Base-by-base conservation (phyloP, 805 yeast species). In the Tetrapisispora fleetii region DNA sequence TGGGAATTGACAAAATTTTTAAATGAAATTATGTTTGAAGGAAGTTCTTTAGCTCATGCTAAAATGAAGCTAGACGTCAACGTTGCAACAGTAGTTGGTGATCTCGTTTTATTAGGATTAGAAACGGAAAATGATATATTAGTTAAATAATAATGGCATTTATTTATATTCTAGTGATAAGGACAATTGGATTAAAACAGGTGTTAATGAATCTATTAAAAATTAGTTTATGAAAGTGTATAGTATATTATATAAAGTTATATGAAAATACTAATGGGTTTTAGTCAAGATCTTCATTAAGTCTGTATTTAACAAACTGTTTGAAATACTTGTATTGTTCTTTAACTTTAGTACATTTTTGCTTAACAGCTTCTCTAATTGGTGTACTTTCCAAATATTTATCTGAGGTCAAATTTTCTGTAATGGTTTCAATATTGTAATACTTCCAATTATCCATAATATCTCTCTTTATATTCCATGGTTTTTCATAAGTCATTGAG, bases 1-100 rank as follows among this genome's bases (percentile, higher is more conserved):
- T 46, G 65, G 2, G 69, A 67, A 33, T 71, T 77, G 49, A 68
- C 75, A 0, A 56, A 63, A 39, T 73, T 78, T 13, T 59, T 74
- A n/a, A 67, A 68, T 39, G 71, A 71, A 37, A 63, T 78, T 1
- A 46, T 78, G 22, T 49, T 62, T 8, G 48, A 50, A 2, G 81
- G 81, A 0, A 57, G 64, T n/a, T 66, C 74, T 0, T 28, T 27
- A 11, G 58, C 63, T 2, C 52, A 51, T 38, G 52, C 63, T n/a
- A 50, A 50, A 9, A 56, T 58, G 14, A 44, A 49, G 10, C 37
- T 62, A 8, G 68, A 64, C 48, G 43, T 63, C 6, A 54, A 61
- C 39, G 42, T 59, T 1, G 49, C 50, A 3, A 59, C 61, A 27
- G 46, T 52, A 4, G 36, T 64, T 16, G 68, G 67, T 14, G 64